A percentile compares a stretch with the other conserved stretches of the same genome.
phyloP scores from a whole-genome alignment of 2,329 filamentous ascomycete genomes.

The Orbilia oligospora region DNA sequence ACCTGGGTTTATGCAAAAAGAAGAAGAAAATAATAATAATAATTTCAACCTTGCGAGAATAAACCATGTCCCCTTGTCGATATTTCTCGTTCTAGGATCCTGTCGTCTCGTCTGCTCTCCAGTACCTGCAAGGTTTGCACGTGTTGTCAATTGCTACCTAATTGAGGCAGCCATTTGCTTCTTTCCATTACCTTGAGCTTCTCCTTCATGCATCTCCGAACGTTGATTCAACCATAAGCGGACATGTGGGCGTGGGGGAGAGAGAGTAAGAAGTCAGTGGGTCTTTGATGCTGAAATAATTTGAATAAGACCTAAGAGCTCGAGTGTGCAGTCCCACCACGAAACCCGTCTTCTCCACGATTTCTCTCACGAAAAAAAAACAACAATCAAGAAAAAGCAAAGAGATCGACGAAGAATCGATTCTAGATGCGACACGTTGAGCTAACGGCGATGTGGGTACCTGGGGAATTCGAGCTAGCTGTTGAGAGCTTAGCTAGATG shows the following conservation, averaged over 20 bases:
- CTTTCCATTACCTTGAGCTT: constrained; percentile 24
- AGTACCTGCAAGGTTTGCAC: constrained; percentile 53
- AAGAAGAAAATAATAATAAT: background rate
- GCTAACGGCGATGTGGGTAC: constrained; percentile 45
- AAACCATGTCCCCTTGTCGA: constrained; percentile 38
- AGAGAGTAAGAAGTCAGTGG: constrained; percentile 5
- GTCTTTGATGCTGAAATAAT: background rate
- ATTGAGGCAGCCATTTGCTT: constrained; percentile 44
- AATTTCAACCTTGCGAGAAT: background rate
- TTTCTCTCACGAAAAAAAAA: constrained; percentile 4
- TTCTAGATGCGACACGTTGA: constrained; percentile 61
- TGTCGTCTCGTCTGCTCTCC: constrained; percentile 20
- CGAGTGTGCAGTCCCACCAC: constrained; percentile 49
- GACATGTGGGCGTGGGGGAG: constrained; percentile 42
- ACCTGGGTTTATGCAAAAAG: background rate
- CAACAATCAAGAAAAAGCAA: constrained; percentile 50
- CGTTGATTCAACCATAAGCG: constrained; percentile 27
- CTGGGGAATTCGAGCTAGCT: constrained; percentile 43
- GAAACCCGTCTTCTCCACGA: constrained; percentile 13
- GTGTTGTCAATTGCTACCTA: constrained; percentile 56
- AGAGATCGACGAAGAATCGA: constrained; percentile 57
- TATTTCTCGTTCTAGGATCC: constrained; percentile 33
- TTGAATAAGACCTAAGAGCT: constrained; percentile 41
- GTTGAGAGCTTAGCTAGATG: constrained; percentile 38
- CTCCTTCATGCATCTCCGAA: constrained; percentile 19